A percentile compares a stretch with the other conserved stretches of the same genome.
Conservation (phyloP, 192 early-diverging fungal species). For the Backusella macrospora region DNA sequence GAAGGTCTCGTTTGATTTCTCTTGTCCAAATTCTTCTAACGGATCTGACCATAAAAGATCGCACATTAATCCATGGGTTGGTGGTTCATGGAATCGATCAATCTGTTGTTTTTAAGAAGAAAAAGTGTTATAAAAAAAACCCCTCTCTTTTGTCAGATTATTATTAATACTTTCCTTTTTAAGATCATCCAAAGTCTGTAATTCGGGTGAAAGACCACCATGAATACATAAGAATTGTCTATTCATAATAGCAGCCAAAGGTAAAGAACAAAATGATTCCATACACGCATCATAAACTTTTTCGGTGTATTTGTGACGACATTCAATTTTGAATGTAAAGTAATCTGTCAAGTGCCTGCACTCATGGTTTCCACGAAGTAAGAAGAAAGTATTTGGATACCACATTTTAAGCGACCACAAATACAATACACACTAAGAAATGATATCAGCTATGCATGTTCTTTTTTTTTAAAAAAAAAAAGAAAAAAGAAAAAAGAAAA, state of each 20-base stretch:
- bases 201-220: conserved; percentile 92
- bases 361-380: conserved; percentile 96
- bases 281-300: conserved; percentile 89
- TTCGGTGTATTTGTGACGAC: conserved; percentile 94
- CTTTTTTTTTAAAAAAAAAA: not conserved
- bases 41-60: conserved; percentile 96
- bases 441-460: not conserved
- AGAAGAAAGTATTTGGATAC: conserved; percentile 83
- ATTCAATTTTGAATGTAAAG: conserved; percentile 97
- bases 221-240: conserved; percentile 96
- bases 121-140: conserved; percentile 19
- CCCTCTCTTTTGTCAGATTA: not conserved
- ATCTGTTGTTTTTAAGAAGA: conserved; percentile 51
- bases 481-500: not conserved
- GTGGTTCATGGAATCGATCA: conserved; percentile 91
- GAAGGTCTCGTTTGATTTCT: conserved; percentile 87
- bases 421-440: conserved; percentile 84
- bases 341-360: conserved; percentile 97
- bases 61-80: conserved; percentile 94
- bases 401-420: conserved; percentile 90
- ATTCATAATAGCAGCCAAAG: conserved; percentile 92
- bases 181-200: conserved; percentile 89
- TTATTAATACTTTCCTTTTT: conserved; percentile 41
- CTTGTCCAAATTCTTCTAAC: conserved; percentile 95
- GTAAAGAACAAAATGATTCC: conserved; percentile 89